Evolutionary conservation across 345 rosid genomes (phyloP), one percentile per base, ranked within the genome.

Genomic region (Acer negundo): DNA sequence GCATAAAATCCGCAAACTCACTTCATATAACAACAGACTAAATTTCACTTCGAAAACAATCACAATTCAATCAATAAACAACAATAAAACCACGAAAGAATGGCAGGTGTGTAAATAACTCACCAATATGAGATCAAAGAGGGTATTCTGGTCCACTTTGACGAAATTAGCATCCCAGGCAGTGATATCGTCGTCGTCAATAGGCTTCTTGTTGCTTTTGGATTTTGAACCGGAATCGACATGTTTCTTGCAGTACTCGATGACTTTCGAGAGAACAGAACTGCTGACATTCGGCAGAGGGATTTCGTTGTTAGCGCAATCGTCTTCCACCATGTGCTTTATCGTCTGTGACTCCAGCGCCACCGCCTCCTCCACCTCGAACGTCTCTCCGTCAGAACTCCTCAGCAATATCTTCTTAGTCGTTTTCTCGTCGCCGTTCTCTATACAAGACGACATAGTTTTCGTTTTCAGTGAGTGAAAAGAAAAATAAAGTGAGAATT

Each of bases 241-340:
- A 74, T 88, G 95, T 74, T 81, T 84, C 77, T 79, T 84, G 82
- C 90, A 86, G 78, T 86, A 89, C 80, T 91, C 93, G 13, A 91
- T 79, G 0, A 91, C 90, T 84, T 80, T 88, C 3, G 87, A 80
- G 8, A 91, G 85, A 77, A 86, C 83, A 80, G 83, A 80, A 72
- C 90, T 82, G n/a, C 82, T 82, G 62, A 91, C 90, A 58, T 89
- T 91, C 0, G 93, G 90, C 28, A 91, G 26, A 19, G 94, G 91
- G 79, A 91, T 87, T 26, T 46, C 91, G 31, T 62, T 76, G 75
- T 85, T 83, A 35, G 87, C 90, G 80, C 91, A 89, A 40, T 78
- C 86, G 67, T 89, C 93, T 42, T 84, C 89, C 51, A 91, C 87
- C 90, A 88, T 79, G 83, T 89, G 90, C 75, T 83, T 88, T 26